These are phyloP conservation scores for Fusarium sp. DNA, from an alignment of 2,329 filamentous ascomycete species.

Conservation along the genomic window DNA sequence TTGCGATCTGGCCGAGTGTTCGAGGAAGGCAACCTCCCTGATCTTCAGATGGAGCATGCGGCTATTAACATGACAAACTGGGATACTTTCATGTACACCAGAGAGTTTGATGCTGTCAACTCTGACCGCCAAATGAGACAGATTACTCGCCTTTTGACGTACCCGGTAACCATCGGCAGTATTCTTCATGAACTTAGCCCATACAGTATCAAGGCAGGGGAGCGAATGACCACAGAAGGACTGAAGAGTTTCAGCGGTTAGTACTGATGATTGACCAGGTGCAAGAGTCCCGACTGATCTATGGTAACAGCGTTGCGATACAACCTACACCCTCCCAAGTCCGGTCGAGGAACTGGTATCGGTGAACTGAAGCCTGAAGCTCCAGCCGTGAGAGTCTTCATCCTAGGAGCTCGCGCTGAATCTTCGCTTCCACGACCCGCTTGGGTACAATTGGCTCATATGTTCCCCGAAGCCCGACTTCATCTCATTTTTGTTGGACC, in stretches of 20 bases:
- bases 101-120: constrained; percentile 91
- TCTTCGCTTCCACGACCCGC: constrained; percentile 93
- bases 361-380: constrained; percentile 85
- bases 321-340: constrained; percentile 86
- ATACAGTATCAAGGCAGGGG: constrained; percentile 80
- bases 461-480: constrained; percentile 92
- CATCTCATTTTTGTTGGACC: constrained; percentile 96
- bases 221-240: constrained; percentile 85
- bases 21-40: constrained; percentile 92
- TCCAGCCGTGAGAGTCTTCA: constrained; percentile 90
- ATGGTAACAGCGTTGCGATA: constrained; percentile 79
- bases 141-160: constrained; percentile 91
- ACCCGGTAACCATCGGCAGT: constrained; percentile 91
- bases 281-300: background rate
- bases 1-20: constrained; percentile 90
- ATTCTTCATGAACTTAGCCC: constrained; percentile 94
- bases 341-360: constrained; percentile 78
- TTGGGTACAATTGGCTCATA: constrained; percentile 92
- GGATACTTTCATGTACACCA: constrained; percentile 95
- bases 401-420: constrained; percentile 95
- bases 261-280: constrained; percentile 47
- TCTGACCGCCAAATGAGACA: constrained; percentile 91
- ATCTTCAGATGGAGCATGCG: constrained; percentile 89
- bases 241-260: constrained; percentile 92
- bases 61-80: constrained; percentile 98